A percentile compares a stretch with the other conserved stretches of the same genome.
Evolutionary conservation across 768 basidiomycete genomes (phyloP).

Genomic region (Asterophora parasitica): DNA sequence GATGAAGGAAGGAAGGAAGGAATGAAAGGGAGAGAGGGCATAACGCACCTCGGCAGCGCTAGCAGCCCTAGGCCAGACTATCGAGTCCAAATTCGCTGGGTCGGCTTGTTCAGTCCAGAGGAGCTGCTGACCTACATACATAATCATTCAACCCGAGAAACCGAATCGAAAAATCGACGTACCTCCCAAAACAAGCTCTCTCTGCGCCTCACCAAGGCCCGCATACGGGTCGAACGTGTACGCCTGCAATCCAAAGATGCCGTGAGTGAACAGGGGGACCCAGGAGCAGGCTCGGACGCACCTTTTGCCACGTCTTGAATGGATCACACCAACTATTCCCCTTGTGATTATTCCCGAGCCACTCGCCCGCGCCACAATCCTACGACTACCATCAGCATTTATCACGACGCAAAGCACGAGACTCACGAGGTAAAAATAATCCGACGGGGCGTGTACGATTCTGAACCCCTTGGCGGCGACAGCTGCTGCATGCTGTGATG

Average conservation of each 20-base stretch:
- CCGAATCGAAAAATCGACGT: no score
- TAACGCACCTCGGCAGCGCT: slow-evolving; percentile 56
- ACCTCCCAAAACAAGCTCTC: slow-evolving; percentile 65
- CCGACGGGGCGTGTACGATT: slow-evolving; percentile 66
- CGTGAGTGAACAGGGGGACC: neutral
- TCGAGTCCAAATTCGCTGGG: slow-evolving; percentile 62
- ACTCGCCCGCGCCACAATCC: slow-evolving; percentile 72
- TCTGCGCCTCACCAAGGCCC: slow-evolving; percentile 44
- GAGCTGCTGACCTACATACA: slow-evolving; percentile 48
- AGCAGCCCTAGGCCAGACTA: slow-evolving; percentile 70
- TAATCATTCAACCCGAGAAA: no score
- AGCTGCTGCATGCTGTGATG: slow-evolving; percentile 48
- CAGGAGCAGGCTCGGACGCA: no score
- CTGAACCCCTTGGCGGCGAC: slow-evolving; percentile 56
- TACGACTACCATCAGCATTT: slow-evolving; percentile 8
- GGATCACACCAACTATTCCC: slow-evolving; percentile 72
- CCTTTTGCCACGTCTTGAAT: slow-evolving; percentile 78
- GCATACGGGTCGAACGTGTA: slow-evolving; percentile 71
- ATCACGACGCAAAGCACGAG: neutral
- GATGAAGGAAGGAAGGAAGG: neutral
- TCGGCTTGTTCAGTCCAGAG: slow-evolving; percentile 75
- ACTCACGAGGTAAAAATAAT: slow-evolving; percentile 72
- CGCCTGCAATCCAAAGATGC: no score
- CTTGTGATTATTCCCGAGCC: slow-evolving; percentile 49
- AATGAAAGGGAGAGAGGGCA: neutral